Conservation (phyloP, 2,329 filamentous ascomycete species). For the Fusarium phyllophilum region DNA sequence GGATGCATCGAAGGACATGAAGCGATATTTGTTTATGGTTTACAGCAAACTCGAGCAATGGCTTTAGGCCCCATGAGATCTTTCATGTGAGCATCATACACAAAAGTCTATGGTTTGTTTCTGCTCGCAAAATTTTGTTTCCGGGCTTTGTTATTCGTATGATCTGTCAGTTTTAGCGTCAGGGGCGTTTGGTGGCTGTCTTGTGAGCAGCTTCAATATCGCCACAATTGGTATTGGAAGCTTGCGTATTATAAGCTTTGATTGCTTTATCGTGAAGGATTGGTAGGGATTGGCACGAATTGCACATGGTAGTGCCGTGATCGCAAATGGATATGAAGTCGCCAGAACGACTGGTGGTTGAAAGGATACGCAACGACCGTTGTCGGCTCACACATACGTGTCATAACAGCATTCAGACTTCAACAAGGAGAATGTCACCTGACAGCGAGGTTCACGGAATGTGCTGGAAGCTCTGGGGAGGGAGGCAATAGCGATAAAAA, state of each 20-base stretch:
- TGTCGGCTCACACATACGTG: neutral
- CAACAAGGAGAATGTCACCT: neutral
- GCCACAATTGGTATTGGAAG: slow-evolving; percentile 1
- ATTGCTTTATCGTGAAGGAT: neutral
- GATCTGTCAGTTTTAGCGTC: slow-evolving; percentile 32
- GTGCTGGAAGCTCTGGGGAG: neutral
- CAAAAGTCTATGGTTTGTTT: slow-evolving; percentile 24
- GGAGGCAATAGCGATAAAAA: neutral
- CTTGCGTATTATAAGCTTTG: neutral
- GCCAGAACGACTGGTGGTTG: neutral
- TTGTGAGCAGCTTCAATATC: neutral
- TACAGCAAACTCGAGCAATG: neutral
- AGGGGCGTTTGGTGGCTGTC: slow-evolving; percentile 30
- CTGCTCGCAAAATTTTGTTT: slow-evolving; percentile 12
- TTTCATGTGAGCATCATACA: neutral
- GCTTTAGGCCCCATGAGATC: slow-evolving; percentile 3
- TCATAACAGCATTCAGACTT: neutral
- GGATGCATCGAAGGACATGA: neutral
- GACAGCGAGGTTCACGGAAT: neutral
- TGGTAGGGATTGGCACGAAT: neutral
- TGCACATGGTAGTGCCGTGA: neutral
- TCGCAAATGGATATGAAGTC: neutral
- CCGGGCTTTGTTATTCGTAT: slow-evolving; percentile 1
- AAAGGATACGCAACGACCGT: neutral
- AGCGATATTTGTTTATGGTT: neutral